These are phyloP conservation scores for Ceriops decandra DNA, from an alignment of 345 rosid genomes.

Conservation along the genomic window DNA sequence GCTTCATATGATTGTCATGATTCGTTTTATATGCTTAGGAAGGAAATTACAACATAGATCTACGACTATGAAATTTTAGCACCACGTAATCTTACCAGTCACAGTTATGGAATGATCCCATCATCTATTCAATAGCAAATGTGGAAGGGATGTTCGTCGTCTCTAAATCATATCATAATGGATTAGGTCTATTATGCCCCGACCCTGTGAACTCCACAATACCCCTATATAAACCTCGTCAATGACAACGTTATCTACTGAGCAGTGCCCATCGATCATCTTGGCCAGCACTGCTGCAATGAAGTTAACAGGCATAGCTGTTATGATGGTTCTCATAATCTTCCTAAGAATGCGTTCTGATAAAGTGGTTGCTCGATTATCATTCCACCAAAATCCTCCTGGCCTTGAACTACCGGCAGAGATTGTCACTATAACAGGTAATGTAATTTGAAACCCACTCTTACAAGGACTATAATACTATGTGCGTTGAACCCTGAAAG, in stretches of 20 bases:
- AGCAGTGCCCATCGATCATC: constrained; percentile 7
- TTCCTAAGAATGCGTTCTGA: neutral
- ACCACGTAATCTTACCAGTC: neutral
- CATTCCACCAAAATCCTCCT: constrained; percentile 8
- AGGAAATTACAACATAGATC: neutral
- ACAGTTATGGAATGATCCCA: constrained; percentile 26
- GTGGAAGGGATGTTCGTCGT: neutral
- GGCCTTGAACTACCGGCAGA: constrained; percentile 19
- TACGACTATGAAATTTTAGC: neutral
- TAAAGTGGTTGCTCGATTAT: constrained; percentile 29
- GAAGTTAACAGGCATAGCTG: constrained; percentile 22
- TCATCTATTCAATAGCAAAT: constrained; percentile 2
- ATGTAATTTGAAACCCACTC: constrained; percentile 3
- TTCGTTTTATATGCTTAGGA: constrained; percentile 11
- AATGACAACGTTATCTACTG: constrained; percentile 14
- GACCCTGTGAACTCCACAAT: constrained; percentile 3
- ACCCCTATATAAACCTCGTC: constrained; percentile 15
- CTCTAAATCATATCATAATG: constrained; percentile 16
- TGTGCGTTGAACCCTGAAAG: neutral
- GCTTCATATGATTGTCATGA: constrained; percentile 17
- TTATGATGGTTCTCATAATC: constrained; percentile 24
- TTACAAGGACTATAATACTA: neutral
- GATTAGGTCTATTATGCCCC: constrained; percentile 27
- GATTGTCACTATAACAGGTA: constrained; percentile 51
- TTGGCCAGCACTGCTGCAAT: neutral